Evolutionary conservation across 768 basidiomycete genomes (phyloP).

Genomic region (Mycena galopus): DNA sequence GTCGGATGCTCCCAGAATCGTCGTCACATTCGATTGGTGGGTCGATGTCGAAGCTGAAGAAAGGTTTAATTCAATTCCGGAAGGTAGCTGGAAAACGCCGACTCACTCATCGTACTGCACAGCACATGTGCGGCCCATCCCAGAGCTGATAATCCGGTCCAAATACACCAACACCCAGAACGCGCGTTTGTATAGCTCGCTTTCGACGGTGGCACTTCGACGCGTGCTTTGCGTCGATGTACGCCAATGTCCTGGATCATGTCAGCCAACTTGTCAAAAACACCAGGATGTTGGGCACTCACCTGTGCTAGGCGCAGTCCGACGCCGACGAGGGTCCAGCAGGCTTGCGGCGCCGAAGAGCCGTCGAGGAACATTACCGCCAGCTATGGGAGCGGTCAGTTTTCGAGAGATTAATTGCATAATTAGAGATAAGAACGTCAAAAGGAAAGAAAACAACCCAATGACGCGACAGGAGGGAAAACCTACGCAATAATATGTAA

Average conservation of each 20-base stretch:
- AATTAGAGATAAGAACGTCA: neutral
- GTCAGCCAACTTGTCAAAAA: constrained; percentile 25
- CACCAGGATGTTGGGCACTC: no score
- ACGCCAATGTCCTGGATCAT: constrained; percentile 27
- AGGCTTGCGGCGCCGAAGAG: constrained; percentile 70
- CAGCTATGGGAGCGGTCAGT: no score
- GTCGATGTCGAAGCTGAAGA: constrained; percentile 76
- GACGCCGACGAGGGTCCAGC: constrained; percentile 77
- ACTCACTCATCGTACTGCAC: constrained; percentile 52
- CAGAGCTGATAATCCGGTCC: constrained; percentile 62
- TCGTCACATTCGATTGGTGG: constrained; percentile 72
- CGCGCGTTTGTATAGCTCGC: constrained; percentile 81
- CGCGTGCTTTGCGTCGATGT: constrained; percentile 43
- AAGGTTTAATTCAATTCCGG: no score
- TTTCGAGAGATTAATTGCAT: no score
- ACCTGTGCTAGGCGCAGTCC: constrained; percentile 35
- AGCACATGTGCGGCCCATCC: constrained; percentile 63
- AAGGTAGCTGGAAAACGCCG: neutral
- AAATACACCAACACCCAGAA: constrained; percentile 62
- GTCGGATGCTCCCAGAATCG: constrained; percentile 75
- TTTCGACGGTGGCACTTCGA: constrained; percentile 58
- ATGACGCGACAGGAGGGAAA: no score
- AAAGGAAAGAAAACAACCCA: no score
- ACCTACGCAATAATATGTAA: constrained; percentile 76
- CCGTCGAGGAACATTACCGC: constrained; percentile 67